Conservation (phyloP, 2,329 filamentous ascomycete species). For the Colletotrichum scovillei region DNA sequence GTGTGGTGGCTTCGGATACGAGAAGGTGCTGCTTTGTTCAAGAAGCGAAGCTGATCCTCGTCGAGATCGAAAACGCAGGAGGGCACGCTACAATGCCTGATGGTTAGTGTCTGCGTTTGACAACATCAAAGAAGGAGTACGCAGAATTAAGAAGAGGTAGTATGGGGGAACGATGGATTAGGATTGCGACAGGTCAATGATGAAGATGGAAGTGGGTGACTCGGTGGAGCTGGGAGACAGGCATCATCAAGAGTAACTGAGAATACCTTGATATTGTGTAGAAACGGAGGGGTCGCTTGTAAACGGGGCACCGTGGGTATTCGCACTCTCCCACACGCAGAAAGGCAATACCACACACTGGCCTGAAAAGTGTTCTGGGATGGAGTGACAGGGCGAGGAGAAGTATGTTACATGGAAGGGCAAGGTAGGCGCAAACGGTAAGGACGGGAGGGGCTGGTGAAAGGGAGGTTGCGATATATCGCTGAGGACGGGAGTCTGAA, state of each 20-base stretch:
- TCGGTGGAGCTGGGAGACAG: conserved; percentile 9
- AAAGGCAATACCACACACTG: not conserved
- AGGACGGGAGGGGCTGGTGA: not conserved
- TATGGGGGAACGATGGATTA: not conserved
- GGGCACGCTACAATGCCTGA: conserved; percentile 2
- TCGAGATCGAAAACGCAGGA: not conserved
- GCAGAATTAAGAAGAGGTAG: not conserved
- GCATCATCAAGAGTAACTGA: conserved; percentile 13
- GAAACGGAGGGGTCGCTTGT: conserved; percentile 21
- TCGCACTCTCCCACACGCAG: conserved; percentile 1
- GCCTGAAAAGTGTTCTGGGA: not conserved
- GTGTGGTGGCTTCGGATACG: not conserved
- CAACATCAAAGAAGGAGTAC: not conserved
- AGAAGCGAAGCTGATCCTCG: not conserved
- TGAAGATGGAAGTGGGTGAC: not conserved
- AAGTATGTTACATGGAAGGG: not conserved
- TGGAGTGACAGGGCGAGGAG: conserved; percentile 4
- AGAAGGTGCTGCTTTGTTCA: not conserved
- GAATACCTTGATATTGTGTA: conserved; percentile 16
- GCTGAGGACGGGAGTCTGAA: not conserved
- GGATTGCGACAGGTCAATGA: conserved; percentile 21
- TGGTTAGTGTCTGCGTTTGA: conserved; percentile 10
- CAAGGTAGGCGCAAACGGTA: conserved; percentile 13
- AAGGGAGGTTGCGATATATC: not conserved
- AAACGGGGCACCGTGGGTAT: conserved; percentile 21